phyloP scores from a whole-genome alignment of 2,329 filamentous ascomycete genomes.

The Ploettnerulaceae sp. region DNA sequence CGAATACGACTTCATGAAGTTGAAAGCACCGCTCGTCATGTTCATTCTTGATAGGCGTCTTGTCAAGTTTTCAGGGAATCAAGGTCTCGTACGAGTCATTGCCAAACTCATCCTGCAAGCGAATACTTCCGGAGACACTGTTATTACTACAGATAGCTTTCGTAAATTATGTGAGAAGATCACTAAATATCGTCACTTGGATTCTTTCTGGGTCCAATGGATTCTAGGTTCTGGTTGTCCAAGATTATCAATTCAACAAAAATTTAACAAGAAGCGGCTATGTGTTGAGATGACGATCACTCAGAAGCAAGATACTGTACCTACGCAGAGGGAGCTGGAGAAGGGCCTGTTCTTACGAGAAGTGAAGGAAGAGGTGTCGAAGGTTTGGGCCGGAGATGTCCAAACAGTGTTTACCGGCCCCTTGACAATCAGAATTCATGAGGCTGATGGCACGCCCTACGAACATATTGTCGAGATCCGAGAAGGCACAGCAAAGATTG shows the following conservation, averaged over 20 bases:
- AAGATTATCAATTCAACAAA: conserved; percentile 76
- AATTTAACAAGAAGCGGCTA: conserved; percentile 96
- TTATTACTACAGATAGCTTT: conserved; percentile 71
- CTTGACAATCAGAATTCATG: conserved; percentile 96
- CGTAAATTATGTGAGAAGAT: conserved; percentile 82
- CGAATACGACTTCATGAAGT: conserved; percentile 83
- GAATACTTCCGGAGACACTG: conserved; percentile 66
- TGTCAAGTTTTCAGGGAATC: conserved; percentile 79
- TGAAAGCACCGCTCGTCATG: conserved; percentile 87
- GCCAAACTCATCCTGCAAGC: conserved; percentile 81
- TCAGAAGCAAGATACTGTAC: conserved; percentile 56
- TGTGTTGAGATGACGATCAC: conserved; percentile 87
- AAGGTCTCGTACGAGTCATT: conserved; percentile 75
- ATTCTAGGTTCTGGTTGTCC: conserved; percentile 84
- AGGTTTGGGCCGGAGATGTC: conserved; percentile 62
- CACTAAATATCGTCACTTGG: conserved; percentile 72
- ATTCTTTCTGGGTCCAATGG: conserved; percentile 93
- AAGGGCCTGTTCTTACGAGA: conserved; percentile 78
- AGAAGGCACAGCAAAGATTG: conserved; percentile 77
- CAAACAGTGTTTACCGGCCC: conserved; percentile 87
- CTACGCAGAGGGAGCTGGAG: conserved; percentile 50
- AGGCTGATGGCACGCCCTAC: conserved; percentile 96
- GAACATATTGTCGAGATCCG: conserved; percentile 97
- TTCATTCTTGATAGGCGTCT: conserved; percentile 91
- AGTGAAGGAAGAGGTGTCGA: conserved; percentile 71